Evolutionary conservation across 2,329 filamentous ascomycete species (phyloP).

Genomic region (Penicillium expansum): DNA sequence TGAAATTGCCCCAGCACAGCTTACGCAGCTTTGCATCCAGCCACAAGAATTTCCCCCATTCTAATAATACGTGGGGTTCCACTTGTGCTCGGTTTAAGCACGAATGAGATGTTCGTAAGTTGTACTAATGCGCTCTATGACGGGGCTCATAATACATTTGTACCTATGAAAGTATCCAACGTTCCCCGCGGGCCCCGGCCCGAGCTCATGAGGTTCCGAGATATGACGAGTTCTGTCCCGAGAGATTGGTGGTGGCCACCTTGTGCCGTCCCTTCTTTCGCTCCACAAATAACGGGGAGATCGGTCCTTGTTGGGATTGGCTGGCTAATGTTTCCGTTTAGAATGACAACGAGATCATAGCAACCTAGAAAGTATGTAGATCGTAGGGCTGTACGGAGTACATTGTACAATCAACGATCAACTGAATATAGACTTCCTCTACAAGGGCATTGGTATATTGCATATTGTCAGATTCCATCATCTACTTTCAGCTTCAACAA

Average conservation of each 20-base stretch:
- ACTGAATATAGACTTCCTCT: background rate
- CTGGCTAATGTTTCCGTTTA: too few species aligned
- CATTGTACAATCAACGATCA: too few species aligned
- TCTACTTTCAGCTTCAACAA: background rate
- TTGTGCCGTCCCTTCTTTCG: background rate
- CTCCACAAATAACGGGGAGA: background rate
- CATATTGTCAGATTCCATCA: background rate
- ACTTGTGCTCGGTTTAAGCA: background rate
- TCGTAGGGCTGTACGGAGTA: too few species aligned
- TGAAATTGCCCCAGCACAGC: background rate
- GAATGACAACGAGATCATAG: background rate
- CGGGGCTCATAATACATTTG: too few species aligned
- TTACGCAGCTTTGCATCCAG: slow-evolving; percentile 5
- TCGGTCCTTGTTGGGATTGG: background rate
- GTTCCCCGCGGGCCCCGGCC: background rate
- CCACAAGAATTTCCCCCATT: background rate
- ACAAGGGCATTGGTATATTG: background rate
- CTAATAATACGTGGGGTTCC: background rate
- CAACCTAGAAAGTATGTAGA: background rate
- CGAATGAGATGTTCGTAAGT: background rate
- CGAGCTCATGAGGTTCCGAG: background rate
- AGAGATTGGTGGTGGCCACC: background rate
- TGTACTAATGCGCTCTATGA: background rate
- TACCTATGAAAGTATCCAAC: too few species aligned
- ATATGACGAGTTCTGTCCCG: background rate